These are phyloP conservation scores for Schwanniomyces vanrijiae DNA, from an alignment of 805 yeast genomes.

Conservation along the genomic window DNA sequence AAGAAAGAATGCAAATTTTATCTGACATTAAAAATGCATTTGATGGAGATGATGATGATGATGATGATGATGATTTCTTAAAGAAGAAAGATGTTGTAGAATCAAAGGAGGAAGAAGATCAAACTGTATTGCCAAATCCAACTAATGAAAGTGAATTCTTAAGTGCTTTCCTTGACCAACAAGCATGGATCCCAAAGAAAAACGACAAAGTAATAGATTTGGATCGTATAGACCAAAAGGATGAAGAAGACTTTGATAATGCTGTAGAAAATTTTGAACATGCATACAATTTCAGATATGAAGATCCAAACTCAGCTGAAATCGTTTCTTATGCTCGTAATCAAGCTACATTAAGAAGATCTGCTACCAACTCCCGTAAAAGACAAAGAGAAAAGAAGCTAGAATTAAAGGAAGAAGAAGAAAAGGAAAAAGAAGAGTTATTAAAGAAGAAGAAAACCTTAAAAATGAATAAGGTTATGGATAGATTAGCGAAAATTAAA, in stretches of 20 bases:
- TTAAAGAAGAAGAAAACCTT: constrained; percentile 70
- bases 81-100: constrained; percentile 49
- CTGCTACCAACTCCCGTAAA: constrained; percentile 71
- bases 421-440: constrained; percentile 55
- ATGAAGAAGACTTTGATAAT: constrained; percentile 85
- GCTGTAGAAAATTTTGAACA: constrained; percentile 89
- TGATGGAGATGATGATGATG: constrained; percentile 40
- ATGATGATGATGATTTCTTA: constrained; percentile 50
- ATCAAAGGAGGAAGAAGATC: constrained; percentile 22
- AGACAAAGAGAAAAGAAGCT: constrained; percentile 74
- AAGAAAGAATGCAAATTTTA: constrained; percentile 71
- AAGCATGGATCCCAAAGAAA: constrained; percentile 86
- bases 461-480: constrained; percentile 76
- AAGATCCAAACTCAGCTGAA: constrained; percentile 87
- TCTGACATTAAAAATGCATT: constrained; percentile 75
- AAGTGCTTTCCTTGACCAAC: constrained; percentile 65
- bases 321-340: constrained; percentile 92
- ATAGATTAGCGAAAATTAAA: constrained; percentile 62
- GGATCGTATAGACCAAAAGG: constrained; percentile 52
- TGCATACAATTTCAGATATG: constrained; percentile 93
- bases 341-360: constrained; percentile 88
- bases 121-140: constrained; percentile 57
- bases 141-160: constrained; percentile 68
- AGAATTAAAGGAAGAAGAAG: constrained; percentile 51
- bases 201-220: constrained; percentile 57